Evolutionary conservation across 179 eudicot species (phyloP).

Genomic region (Heliamphora pulchella): DNA sequence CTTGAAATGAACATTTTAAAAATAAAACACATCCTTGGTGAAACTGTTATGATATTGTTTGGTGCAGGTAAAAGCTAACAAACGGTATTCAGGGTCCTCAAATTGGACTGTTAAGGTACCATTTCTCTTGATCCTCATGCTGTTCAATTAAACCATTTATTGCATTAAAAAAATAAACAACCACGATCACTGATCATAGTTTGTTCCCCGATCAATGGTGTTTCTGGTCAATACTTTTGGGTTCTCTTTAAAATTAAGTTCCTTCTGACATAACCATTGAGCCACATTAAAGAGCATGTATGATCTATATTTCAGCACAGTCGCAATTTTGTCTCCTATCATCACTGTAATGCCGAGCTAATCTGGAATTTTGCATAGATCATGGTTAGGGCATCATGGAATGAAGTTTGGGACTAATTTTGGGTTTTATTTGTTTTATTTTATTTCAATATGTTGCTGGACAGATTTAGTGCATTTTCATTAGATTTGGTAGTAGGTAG

Average conservation of each 20-base stretch:
- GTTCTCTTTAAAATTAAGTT: neutral
- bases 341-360: too few species aligned
- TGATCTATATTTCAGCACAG: neutral
- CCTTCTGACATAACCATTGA: neutral
- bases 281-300: neutral
- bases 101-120: constrained; percentile 90
- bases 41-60: constrained; percentile 2
- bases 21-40: neutral
- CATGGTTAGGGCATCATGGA: too few species aligned
- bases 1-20: neutral
- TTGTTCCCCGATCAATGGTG: neutral
- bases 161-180: neutral
- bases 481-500: too few species aligned
- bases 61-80: constrained; percentile 56
- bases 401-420: too few species aligned
- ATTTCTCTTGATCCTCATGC: neutral
- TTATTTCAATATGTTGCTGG: too few species aligned
- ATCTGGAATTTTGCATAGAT: too few species aligned
- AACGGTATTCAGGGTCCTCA: constrained; percentile 77
- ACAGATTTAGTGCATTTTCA: too few species aligned
- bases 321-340: neutral
- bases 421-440: too few species aligned
- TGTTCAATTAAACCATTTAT: neutral
- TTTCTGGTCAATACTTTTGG: neutral
- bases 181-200: neutral